Evolutionary conservation across 345 rosid species (phyloP).

Genomic region (Angophora floribunda): DNA sequence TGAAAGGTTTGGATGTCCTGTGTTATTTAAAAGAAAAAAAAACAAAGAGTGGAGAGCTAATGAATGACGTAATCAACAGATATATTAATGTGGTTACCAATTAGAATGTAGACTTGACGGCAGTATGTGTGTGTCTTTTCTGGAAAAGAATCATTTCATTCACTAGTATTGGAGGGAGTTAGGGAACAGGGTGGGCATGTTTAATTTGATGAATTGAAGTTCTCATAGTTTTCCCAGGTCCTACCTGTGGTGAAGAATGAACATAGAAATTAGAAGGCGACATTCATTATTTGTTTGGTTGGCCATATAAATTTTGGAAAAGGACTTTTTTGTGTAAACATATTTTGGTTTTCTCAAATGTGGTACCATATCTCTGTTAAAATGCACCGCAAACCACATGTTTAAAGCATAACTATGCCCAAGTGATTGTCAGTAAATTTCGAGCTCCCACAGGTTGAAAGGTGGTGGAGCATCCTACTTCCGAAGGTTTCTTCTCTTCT

Average conservation of each 20-base stretch:
- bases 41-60: neutral
- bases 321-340: neutral
- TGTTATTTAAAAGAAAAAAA: neutral
- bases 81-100: neutral
- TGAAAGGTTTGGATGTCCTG: neutral
- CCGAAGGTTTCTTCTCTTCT: slow-evolving; percentile 64
- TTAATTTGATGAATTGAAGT: neutral
- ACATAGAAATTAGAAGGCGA: neutral
- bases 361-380: neutral
- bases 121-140: accelerated
- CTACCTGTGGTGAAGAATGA: neutral
- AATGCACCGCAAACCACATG: neutral
- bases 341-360: neutral
- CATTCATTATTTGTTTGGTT: neutral
- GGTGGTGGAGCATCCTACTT: slow-evolving; percentile 80
- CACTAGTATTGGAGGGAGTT: neutral
- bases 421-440: neutral
- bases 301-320: neutral
- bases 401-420: neutral
- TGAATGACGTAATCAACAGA: neutral
- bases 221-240: neutral
- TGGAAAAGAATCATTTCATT: neutral
- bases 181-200: neutral
- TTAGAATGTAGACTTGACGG: neutral
- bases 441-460: slow-evolving; percentile 43